Evolutionary conservation across 805 yeast species (phyloP).

Genomic region (Metschnikowia kofuensis): DNA sequence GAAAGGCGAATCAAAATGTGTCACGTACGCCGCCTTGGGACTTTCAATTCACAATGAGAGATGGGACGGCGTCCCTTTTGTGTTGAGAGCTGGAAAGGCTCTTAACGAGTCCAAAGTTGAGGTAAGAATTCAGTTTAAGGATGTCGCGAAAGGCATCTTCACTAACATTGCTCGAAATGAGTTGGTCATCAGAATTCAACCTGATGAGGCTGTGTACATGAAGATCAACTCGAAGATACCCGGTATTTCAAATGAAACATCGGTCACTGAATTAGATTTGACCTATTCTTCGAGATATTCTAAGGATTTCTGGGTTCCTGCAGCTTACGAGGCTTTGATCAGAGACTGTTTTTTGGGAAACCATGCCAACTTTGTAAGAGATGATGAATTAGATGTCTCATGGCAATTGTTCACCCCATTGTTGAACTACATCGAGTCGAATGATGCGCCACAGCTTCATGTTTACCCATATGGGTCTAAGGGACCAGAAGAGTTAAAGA

Average conservation of each 20-base stretch:
- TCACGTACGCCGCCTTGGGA: slow-evolving; percentile 86
- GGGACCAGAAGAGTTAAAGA: slow-evolving; percentile 69
- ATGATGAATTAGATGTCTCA: slow-evolving; percentile 90
- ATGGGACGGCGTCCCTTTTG: slow-evolving; percentile 98
- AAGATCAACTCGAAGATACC: slow-evolving; percentile 93
- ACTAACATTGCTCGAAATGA: slow-evolving; percentile 84
- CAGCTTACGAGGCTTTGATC: slow-evolving; percentile 94
- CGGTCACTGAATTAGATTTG: slow-evolving; percentile 86
- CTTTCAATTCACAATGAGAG: slow-evolving; percentile 84
- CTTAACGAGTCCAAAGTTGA: slow-evolving; percentile 92
- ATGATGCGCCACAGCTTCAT: slow-evolving; percentile 63
- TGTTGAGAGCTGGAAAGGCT: slow-evolving; percentile 97
- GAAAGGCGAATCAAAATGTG: slow-evolving; percentile 73
- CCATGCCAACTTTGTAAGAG: slow-evolving; percentile 96
- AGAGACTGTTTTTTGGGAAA: slow-evolving; percentile 88
- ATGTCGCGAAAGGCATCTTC: slow-evolving; percentile 80
- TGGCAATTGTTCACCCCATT: slow-evolving; percentile 95
- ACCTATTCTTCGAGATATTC: slow-evolving; percentile 77
- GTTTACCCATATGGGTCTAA: slow-evolving; percentile 86
- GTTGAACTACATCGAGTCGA: slow-evolving; percentile 72
- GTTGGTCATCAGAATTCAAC: slow-evolving; percentile 91
- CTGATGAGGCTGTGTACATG: slow-evolving; percentile 89
- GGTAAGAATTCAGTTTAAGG: slow-evolving; percentile 87
- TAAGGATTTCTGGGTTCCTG: slow-evolving; percentile 89
- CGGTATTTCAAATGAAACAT: slow-evolving; percentile 78